Percentiles rank a stretch among this genome's conserved stretches.
These are phyloP conservation scores for Nicotiana paniculata DNA, from an alignment of 257 asterid species.

Conservation along the genomic window DNA sequence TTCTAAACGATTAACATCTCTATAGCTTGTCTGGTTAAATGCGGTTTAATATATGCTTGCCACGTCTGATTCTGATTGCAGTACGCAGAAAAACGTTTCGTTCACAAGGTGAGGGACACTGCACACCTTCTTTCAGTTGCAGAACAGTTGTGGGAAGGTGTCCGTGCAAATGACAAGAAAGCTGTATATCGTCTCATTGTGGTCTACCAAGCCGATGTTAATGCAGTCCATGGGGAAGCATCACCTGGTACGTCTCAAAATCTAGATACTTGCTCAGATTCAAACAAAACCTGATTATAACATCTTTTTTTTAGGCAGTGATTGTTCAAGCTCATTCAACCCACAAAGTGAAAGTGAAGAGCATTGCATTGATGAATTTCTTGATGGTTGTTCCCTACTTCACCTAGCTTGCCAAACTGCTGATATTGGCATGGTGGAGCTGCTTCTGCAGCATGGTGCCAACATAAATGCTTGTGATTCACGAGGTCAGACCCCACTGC, in stretches of 20 bases:
- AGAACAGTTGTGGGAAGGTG: conserved; percentile 77
- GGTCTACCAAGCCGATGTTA: conserved; percentile 57
- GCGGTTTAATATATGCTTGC: neutral
- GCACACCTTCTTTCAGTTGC: conserved; percentile 51
- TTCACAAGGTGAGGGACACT: conserved; percentile 48
- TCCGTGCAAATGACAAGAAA: conserved; percentile 66
- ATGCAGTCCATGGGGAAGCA: conserved; percentile 51
- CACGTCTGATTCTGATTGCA: conserved; percentile 24
- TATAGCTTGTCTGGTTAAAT: neutral
- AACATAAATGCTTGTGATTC: conserved; percentile 49
- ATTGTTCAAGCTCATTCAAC: conserved; percentile 30
- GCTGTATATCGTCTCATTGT: conserved; percentile 75
- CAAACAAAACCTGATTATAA: conserved; percentile 19
- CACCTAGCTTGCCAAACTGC: conserved; percentile 92
- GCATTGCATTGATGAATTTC: conserved; percentile 29
- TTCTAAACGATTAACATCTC: neutral
- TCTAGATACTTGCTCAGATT: conserved; percentile 21
- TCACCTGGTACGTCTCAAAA: conserved; percentile 31
- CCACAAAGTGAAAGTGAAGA: conserved; percentile 29
- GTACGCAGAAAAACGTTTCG: conserved; percentile 73
- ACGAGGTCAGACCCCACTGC: conserved; percentile 75
- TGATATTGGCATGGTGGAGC: conserved; percentile 85
- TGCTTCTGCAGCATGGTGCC: conserved; percentile 86
- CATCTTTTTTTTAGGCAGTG: conserved; percentile 31
- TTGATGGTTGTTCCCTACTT: conserved; percentile 72